Evolutionary conservation across 495 filamentous ascomycete species (phyloP), one percentile per base, ranked within the genome.

Genomic region (Tuber microsphaerosporum): DNA sequence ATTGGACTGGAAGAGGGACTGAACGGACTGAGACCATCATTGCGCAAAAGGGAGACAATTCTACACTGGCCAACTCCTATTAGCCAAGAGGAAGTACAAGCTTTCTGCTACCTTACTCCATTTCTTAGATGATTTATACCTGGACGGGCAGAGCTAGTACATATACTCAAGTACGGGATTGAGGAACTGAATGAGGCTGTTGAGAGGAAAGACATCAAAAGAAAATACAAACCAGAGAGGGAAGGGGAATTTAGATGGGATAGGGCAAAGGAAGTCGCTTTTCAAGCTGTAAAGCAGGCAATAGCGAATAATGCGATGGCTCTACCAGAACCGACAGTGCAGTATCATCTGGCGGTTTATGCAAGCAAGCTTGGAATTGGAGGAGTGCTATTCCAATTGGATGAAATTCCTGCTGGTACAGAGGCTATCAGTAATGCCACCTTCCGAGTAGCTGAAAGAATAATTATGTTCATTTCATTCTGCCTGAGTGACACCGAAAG

Each of bases 401-500:
- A 56, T 3, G 51, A 22, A 12, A 12, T 56, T 2, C 6, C 12
- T 0, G 3, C 22, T 1, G n/a, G 51, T 2, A 26, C 31, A 14
- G 34, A 34, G 3, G 31, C 19, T 8, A 26, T 22, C 0, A 26
- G n/a, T 4, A n/a, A n/a, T n/a, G n/a, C n/a, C n/a, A n/a, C 9
- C 1, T 20, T 39, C 19, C 0, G 10, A 22, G 2, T 0, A 22
- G 42, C 17, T 17, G 45, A 73, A 19, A 12, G 31, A 0, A 39
- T 75, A 2, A 48, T 75, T 37, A 7, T 48, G 17, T 75, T 44
- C 37, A 71, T 77, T 6, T 75, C 75, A 0, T 42, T 70, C 61
- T 44, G 20, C 1, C 0, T n/a, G n/a, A n/a, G n/a, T n/a, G 0
- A 41, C 6, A 51, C 43, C 0, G 68, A 77, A 70, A 43, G 20